These are phyloP conservation scores for Oxytropis ochrocephala DNA, from an alignment of 306 rosid species.

Conservation along the genomic window DNA sequence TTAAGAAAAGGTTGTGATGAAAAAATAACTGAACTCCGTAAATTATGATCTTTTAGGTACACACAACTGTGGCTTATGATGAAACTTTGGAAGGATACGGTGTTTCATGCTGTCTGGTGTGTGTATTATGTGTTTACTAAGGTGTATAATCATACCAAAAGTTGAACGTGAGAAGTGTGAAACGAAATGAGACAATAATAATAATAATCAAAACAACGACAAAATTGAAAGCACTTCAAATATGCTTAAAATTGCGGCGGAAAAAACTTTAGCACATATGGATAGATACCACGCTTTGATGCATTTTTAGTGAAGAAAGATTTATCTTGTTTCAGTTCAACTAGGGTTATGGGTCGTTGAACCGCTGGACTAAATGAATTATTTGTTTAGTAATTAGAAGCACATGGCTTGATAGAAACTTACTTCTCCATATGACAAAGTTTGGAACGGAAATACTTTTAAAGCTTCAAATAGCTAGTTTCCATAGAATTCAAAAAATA, in stretches of 20 bases:
- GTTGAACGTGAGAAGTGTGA: conserved; percentile 9
- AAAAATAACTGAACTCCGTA: conserved; percentile 16
- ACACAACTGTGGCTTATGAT: conserved; percentile 39
- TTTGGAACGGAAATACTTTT: not conserved
- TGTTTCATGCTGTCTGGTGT: conserved; percentile 29
- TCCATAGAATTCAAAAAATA: too few species aligned
- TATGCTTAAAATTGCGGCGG: not conserved
- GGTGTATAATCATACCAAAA: not conserved
- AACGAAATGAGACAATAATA: too few species aligned
- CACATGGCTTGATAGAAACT: not conserved
- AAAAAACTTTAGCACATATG: not conserved
- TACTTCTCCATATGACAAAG: not conserved
- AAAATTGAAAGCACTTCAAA: not conserved
- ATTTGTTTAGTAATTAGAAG: not conserved
- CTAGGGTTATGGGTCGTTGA: not conserved
- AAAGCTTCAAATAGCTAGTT: too few species aligned
- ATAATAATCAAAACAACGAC: too few species aligned
- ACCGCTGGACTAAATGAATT: too few species aligned
- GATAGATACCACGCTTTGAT: not conserved
- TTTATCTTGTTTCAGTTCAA: not conserved
- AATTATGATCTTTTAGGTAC: conserved; percentile 30
- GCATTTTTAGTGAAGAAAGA: not conserved
- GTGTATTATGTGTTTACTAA: not conserved
- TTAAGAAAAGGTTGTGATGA: conserved; percentile 12
- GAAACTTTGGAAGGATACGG: conserved; percentile 16